A percentile compares a stretch with the other conserved stretches of the same genome.
Conservation (phyloP, 805 yeast species). For the Lachancea sp. region DNA sequence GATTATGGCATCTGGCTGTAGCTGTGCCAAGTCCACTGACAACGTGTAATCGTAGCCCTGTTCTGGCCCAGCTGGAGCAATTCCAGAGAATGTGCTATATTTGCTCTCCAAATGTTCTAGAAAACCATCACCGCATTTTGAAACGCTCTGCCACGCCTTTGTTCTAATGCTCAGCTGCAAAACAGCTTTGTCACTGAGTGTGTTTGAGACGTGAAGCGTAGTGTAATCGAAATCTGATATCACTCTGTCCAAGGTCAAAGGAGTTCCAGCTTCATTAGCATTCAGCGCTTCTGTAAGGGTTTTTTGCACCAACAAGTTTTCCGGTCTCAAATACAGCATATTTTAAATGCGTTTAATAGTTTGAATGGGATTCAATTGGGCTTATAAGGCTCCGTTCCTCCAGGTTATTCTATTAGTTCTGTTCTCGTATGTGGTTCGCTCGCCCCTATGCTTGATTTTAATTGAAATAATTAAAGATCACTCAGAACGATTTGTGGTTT, state of each 20-base stretch:
- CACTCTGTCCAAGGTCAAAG: constrained; percentile 63
- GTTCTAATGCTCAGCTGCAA: constrained; percentile 28
- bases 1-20: constrained; percentile 47
- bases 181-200: constrained; percentile 58
- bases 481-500: too few relatives aligned
- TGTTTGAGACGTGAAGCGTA: constrained; percentile 76
- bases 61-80: constrained; percentile 39
- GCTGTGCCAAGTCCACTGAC: constrained; percentile 55
- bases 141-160: constrained; percentile 30
- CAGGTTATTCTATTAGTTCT: too few relatives aligned
- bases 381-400: too few relatives aligned
- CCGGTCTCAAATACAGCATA: constrained; percentile 86
- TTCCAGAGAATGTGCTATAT: constrained; percentile 17
- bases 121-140: constrained; percentile 17
- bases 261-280: constrained; percentile 23
- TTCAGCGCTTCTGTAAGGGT: constrained; percentile 59
- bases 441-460: too few relatives aligned
- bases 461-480: neutral
- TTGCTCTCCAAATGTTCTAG: constrained; percentile 20
- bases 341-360: neutral
- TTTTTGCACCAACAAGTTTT: constrained; percentile 75
- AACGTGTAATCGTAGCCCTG: constrained; percentile 78
- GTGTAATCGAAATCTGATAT: constrained; percentile 95
- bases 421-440: too few relatives aligned
- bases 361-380: too few relatives aligned